phyloP scores from a whole-genome alignment of 768 basidiomycete genomes.

The Calocybe cyanea region DNA sequence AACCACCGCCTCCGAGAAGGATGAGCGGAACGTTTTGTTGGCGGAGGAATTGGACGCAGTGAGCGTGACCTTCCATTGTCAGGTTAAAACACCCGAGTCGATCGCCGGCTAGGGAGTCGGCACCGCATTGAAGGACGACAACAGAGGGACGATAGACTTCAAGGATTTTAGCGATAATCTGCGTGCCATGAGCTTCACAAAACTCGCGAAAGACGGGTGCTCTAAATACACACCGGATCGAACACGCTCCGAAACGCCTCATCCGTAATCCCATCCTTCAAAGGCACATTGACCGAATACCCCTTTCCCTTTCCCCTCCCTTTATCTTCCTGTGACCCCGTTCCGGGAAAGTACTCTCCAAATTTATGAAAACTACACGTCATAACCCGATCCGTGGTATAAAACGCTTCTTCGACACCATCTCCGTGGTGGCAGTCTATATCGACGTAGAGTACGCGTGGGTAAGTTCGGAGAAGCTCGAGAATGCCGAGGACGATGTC shows the following conservation, averaged over 20 bases:
- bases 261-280: conserved; percentile 93
- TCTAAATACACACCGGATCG: conserved; percentile 69
- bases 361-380: conserved; percentile 97
- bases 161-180: conserved; percentile 83
- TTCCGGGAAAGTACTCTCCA: conserved; percentile 92
- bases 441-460: conserved; percentile 94
- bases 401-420: conserved; percentile 98
- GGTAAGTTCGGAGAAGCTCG: conserved; percentile 80
- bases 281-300: conserved; percentile 89
- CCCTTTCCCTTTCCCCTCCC: conserved; percentile 82
- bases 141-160: conserved; percentile 87
- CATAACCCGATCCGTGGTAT: conserved; percentile 96
- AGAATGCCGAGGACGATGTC: conserved; percentile 94
- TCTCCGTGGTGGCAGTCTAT: conserved; percentile 99
- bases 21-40: conserved; percentile 83
- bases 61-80: conserved; percentile 92
- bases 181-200: neutral
- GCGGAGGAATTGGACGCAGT: conserved; percentile 84
- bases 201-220: conserved; percentile 1
- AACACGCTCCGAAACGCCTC: conserved; percentile 87
- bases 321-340: conserved; percentile 78
- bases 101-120: conserved; percentile 93
- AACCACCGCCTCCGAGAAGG: conserved; percentile 92
- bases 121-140: conserved; percentile 92
- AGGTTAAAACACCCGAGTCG: conserved; percentile 96